Evolutionary conservation across 176 grass and related monocot genomes (phyloP).

Genomic region (Eleusine indica): DNA sequence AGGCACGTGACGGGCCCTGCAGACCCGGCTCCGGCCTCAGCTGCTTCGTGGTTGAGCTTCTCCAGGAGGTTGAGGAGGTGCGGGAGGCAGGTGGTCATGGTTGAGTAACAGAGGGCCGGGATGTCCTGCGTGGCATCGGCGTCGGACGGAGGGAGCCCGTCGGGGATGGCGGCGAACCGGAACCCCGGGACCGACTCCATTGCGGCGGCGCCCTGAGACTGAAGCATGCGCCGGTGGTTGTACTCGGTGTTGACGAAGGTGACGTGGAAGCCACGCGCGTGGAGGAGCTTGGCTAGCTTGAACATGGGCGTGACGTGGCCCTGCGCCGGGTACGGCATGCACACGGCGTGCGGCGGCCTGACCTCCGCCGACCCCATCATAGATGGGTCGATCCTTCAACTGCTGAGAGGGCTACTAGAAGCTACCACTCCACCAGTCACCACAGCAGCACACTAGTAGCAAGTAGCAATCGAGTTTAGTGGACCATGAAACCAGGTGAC

Average conservation of each 20-base stretch:
- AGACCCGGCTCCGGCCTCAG: background rate
- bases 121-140: slow-evolving; percentile 62
- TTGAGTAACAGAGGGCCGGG: slow-evolving; percentile 47
- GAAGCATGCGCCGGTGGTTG: slow-evolving; percentile 51
- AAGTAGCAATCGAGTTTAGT: background rate
- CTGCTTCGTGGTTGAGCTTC: slow-evolving; percentile 11
- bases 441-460: background rate
- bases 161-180: slow-evolving; percentile 52
- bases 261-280: slow-evolving; percentile 63
- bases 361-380: background rate
- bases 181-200: slow-evolving; percentile 50
- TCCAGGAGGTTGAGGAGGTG: slow-evolving; percentile 53
- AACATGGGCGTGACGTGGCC: slow-evolving; percentile 63
- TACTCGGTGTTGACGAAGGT: slow-evolving; percentile 64
- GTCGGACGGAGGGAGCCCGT: slow-evolving; percentile 55
- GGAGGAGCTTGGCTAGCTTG: slow-evolving; percentile 54
- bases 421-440: too few species aligned
- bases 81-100: slow-evolving; percentile 39
- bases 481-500: background rate
- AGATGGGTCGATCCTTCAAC: background rate
- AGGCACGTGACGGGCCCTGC: slow-evolving; percentile 49
- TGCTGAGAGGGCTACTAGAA: background rate
- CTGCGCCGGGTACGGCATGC: slow-evolving; percentile 57
- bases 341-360: slow-evolving; percentile 41
- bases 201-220: slow-evolving; percentile 28